Evolutionary conservation across 192 early-diverging fungal genomes (phyloP).

Genomic region (Coemansia sp.): DNA sequence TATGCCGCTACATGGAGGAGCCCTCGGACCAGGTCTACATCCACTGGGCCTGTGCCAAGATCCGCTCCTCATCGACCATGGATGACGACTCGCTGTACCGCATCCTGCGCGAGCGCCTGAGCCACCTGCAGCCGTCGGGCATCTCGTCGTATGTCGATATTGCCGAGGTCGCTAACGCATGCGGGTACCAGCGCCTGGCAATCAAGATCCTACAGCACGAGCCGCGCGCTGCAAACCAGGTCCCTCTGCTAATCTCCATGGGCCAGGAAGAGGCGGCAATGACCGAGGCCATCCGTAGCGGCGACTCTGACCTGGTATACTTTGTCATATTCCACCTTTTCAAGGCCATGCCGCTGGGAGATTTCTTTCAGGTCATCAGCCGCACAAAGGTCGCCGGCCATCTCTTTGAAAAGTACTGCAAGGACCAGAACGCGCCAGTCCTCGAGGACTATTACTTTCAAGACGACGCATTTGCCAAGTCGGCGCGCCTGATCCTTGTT

Average conservation of each 20-base stretch:
- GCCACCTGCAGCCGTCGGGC: constrained; percentile 53
- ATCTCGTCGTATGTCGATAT: constrained; percentile 85
- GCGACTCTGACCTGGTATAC: constrained; percentile 95
- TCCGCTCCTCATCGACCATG: constrained; percentile 65
- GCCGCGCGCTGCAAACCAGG: constrained; percentile 89
- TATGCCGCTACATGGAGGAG: constrained; percentile 82
- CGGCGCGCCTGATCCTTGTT: constrained; percentile 56
- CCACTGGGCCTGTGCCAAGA: constrained; percentile 97
- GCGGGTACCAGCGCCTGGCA: constrained; percentile 81
- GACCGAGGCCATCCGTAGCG: constrained; percentile 87
- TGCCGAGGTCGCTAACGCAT: constrained; percentile 82
- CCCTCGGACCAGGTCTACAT: constrained; percentile 77
- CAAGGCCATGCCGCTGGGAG: constrained; percentile 73
- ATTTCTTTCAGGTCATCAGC: constrained; percentile 87
- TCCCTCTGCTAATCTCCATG: constrained; percentile 93
- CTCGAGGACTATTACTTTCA: constrained; percentile 97
- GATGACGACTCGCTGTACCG: constrained; percentile 85
- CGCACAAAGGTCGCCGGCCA: constrained; percentile 76
- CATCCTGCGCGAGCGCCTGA: constrained; percentile 75
- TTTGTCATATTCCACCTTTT: constrained; percentile 88
- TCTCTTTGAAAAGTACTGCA: constrained; percentile 84
- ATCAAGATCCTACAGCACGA: constrained; percentile 85
- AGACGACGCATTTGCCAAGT: constrained; percentile 71
- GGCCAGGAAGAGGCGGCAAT: constrained; percentile 84
- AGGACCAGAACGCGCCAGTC: constrained; percentile 66